Conservation (phyloP, 164 flowering plant species). For the Aristolochia californica region DNA sequence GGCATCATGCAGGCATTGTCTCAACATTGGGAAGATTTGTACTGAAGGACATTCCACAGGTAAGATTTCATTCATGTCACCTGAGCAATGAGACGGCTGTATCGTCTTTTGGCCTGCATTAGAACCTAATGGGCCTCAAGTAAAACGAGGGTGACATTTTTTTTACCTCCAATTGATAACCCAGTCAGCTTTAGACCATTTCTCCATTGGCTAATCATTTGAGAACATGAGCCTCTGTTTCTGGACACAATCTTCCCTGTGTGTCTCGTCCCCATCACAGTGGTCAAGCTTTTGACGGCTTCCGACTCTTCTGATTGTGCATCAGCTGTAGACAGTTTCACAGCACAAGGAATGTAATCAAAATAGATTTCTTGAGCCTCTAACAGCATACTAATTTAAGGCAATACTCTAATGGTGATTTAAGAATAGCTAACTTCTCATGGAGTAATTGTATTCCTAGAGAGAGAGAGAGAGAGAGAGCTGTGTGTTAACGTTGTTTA, state of each 20-base stretch:
- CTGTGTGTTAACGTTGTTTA: neutral
- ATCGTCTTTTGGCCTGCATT: neutral
- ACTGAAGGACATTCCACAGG: constrained; percentile 57
- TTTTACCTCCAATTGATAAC: neutral
- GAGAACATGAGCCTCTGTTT: neutral
- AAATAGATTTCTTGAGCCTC: too few species aligned
- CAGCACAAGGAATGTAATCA: too few species aligned
- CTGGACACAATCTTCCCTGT: too few species aligned
- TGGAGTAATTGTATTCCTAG: neutral
- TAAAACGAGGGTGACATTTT: neutral
- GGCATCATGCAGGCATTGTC: constrained; percentile 28
- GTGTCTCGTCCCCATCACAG: neutral
- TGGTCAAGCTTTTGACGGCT: neutral
- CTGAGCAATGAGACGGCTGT: neutral
- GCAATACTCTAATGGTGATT: neutral
- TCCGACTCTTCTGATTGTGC: too few species aligned
- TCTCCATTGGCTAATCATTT: too few species aligned
- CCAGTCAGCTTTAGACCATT: neutral
- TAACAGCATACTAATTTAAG: neutral
- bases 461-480: neutral
- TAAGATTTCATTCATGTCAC: constrained; percentile 6
- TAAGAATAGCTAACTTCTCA: neutral
- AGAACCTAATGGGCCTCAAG: neutral
- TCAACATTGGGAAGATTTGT: constrained; percentile 19
- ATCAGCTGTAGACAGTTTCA: too few species aligned